Percentiles rank a stretch among this genome's conserved stretches.
Conservation (phyloP, 345 rosid genomes). For the Tarenaya hassleriana region DNA sequence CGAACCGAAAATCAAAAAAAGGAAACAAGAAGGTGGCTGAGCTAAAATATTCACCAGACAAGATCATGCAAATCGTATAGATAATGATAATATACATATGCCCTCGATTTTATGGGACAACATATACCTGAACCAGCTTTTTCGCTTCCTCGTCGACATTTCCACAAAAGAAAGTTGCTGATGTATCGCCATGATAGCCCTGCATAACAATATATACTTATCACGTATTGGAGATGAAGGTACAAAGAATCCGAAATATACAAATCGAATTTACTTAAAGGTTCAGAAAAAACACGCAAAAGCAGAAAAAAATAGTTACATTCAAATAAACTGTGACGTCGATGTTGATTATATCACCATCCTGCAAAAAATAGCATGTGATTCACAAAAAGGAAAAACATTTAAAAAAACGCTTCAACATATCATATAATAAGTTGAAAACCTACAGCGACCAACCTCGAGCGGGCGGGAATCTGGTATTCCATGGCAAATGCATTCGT, state of each 20-base stretch:
- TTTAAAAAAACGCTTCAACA: neutral
- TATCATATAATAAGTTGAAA: neutral
- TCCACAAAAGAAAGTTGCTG: constrained; percentile 91
- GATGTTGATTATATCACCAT: constrained; percentile 88
- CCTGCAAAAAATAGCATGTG: constrained; percentile 40
- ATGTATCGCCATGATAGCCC: constrained; percentile 97
- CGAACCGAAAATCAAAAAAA: constrained; percentile 3
- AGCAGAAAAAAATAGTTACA: constrained; percentile 46
- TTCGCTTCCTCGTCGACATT: constrained; percentile 70
- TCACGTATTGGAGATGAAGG: neutral
- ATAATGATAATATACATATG: too few species aligned
- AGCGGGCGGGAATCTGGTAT: constrained; percentile 85
- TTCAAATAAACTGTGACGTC: constrained; percentile 85
- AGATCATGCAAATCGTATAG: too few species aligned
- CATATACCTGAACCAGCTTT: constrained; percentile 65
- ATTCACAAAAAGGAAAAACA: neutral
- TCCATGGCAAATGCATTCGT: constrained; percentile 97
- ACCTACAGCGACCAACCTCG: constrained; percentile 42
- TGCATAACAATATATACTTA: constrained; percentile 19
- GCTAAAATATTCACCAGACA: neutral
- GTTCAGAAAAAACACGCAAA: neutral
- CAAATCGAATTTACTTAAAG: neutral
- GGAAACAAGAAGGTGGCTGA: constrained; percentile 1
- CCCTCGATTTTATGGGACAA: neutral
- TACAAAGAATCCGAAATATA: constrained; percentile 5